phyloP scores from a whole-genome alignment of 495 filamentous ascomycete genomes.

The Xylona heveae region DNA sequence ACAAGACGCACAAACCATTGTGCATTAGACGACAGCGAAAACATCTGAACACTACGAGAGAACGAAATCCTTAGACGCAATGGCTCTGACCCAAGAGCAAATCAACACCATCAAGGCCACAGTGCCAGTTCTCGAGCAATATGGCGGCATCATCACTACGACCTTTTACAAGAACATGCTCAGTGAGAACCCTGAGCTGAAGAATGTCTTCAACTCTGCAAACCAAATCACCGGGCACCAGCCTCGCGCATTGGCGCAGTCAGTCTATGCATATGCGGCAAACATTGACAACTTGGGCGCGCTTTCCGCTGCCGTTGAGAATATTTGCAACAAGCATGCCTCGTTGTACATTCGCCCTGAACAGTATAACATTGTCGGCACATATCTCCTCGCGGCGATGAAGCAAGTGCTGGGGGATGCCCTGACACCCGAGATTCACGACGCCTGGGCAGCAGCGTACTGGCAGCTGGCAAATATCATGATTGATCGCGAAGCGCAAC shows the following conservation, averaged over 20 bases:
- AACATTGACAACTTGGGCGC: slow-evolving; percentile 48
- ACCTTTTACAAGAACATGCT: slow-evolving; percentile 52
- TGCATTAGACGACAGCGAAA: too few relatives aligned
- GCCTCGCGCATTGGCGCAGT: slow-evolving; percentile 37
- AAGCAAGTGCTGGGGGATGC: slow-evolving; percentile 42
- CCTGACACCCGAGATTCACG: slow-evolving; percentile 40
- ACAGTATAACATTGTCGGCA: slow-evolving; percentile 47
- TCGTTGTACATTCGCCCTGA: slow-evolving; percentile 46
- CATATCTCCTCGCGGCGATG: slow-evolving; percentile 45
- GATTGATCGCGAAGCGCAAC: slow-evolving; percentile 37
- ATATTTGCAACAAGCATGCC: slow-evolving; percentile 57
- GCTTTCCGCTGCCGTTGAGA: slow-evolving; percentile 38
- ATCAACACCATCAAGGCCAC: slow-evolving; percentile 33
- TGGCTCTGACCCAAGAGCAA: slow-evolving; percentile 14
- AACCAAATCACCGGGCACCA: slow-evolving; percentile 46
- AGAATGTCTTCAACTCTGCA: slow-evolving; percentile 43
- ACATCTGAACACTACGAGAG: too few relatives aligned
- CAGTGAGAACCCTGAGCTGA: slow-evolving; percentile 32
- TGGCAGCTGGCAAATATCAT: slow-evolving; percentile 47
- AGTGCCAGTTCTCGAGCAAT: slow-evolving; percentile 37
- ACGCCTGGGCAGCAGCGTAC: slow-evolving; percentile 54
- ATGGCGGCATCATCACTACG: slow-evolving; percentile 43
- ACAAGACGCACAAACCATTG: too few relatives aligned
- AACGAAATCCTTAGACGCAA: too few relatives aligned
- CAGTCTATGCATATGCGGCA: slow-evolving; percentile 47